These are phyloP conservation scores for Hyphopichia khmerensis DNA, from an alignment of 1,139 yeast genomes.

Conservation along the genomic window DNA sequence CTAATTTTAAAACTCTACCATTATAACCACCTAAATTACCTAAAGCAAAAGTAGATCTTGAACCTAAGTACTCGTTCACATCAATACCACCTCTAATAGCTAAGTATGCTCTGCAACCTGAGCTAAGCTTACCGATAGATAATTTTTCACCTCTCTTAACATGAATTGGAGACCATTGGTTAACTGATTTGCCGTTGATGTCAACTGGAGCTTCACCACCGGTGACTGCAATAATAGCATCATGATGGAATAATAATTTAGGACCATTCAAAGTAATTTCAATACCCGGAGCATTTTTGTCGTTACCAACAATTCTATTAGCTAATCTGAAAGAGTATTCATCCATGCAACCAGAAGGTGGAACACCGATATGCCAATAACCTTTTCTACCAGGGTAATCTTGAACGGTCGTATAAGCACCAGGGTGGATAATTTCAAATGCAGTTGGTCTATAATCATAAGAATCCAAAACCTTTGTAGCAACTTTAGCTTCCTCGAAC, in stretches of 20 bases:
- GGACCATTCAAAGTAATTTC: conserved; percentile 92
- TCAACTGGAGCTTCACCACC: conserved; percentile 78
- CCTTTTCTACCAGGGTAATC: conserved; percentile 93
- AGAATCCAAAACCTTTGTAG: conserved; percentile 84
- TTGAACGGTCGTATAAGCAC: conserved; percentile 93
- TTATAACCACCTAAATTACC: conserved; percentile 95
- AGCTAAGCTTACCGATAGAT: conserved; percentile 71
- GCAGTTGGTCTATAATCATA: conserved; percentile 80
- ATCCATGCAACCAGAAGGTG: conserved; percentile 99
- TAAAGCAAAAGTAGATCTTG: conserved; percentile 94
- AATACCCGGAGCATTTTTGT: conserved; percentile 77
- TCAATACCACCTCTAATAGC: conserved; percentile 93
- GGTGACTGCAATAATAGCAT: conserved; percentile 72
- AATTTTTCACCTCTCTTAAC: conserved; percentile 75
- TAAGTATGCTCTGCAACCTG: conserved; percentile 88
- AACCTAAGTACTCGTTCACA: conserved; percentile 89
- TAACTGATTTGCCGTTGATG: conserved; percentile 57
- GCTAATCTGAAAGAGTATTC: conserved; percentile 85
- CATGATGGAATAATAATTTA: conserved; percentile 76
- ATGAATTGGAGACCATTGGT: conserved; percentile 66
- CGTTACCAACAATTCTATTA: conserved; percentile 86
- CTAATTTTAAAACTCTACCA: conserved; percentile 86
- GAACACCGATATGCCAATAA: conserved; percentile 90
- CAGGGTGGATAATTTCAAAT: conserved; percentile 80
- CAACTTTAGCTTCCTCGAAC: conserved; percentile 81